These are phyloP conservation scores for Lactarius sp. DNA, from an alignment of 768 basidiomycete species.

Conservation along the genomic window DNA sequence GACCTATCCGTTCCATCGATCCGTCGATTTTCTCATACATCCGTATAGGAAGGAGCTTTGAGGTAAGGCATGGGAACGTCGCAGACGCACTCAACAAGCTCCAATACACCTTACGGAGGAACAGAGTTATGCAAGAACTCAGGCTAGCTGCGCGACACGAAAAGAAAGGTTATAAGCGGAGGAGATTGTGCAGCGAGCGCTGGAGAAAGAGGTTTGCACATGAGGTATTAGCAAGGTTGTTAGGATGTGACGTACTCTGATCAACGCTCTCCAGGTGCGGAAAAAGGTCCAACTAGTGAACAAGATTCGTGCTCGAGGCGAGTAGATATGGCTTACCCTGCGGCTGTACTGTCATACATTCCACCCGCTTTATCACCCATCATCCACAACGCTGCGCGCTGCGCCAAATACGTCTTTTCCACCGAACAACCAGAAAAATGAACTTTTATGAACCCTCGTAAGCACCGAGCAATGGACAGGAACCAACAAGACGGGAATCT, in stretches of 20 bases:
- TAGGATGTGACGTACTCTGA: slow-evolving; percentile 21
- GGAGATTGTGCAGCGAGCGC: slow-evolving; percentile 66
- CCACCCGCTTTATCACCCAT: slow-evolving; percentile 9
- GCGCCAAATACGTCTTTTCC: slow-evolving; percentile 3
- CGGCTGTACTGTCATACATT: slow-evolving; percentile 9
- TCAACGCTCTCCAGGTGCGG: slow-evolving; percentile 54
- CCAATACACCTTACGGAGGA: slow-evolving; percentile 46
- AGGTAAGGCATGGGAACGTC: slow-evolving; percentile 42
- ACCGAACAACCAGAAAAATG: neutral
- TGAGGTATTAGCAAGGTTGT: slow-evolving; percentile 47
- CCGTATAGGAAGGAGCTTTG: slow-evolving; percentile 55
- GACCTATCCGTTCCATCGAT: neutral
- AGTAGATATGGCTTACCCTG: slow-evolving; percentile 36
- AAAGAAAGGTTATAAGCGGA: slow-evolving; percentile 75
- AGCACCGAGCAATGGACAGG: slow-evolving; percentile 2
- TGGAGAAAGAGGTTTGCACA: slow-evolving; percentile 79
- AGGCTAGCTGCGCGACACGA: slow-evolving; percentile 60
- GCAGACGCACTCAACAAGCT: slow-evolving; percentile 46
- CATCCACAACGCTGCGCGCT: slow-evolving; percentile 13
- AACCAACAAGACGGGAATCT: neutral
- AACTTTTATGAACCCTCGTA: slow-evolving; percentile 10
- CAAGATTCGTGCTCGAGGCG: slow-evolving; percentile 72
- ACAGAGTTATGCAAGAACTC: slow-evolving; percentile 51
- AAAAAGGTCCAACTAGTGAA: slow-evolving; percentile 77
- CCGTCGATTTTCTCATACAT: slow-evolving; percentile 10